These are phyloP conservation scores for Yarrowia divulgata DNA, from an alignment of 805 yeast species.

Conservation along the genomic window DNA sequence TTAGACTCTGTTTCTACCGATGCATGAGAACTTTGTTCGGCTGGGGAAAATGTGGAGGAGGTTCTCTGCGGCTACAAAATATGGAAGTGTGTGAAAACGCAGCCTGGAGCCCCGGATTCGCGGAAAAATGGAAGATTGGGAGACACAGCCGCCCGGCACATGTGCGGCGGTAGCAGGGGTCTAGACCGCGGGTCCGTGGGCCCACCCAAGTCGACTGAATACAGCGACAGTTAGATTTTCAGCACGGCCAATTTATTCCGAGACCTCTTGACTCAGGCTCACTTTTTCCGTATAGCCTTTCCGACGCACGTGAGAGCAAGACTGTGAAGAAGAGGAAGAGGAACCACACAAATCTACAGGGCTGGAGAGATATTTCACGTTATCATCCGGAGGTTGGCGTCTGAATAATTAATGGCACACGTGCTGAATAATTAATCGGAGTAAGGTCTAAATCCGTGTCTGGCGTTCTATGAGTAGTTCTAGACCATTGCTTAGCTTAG, in stretches of 20 bases:
- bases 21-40: constrained; percentile 30
- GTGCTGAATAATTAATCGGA: not conserved
- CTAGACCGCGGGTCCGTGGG: not conserved
- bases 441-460: not conserved
- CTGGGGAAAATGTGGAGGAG: constrained; percentile 36
- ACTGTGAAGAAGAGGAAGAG: no score
- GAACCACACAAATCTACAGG: not conserved
- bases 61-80: constrained; percentile 23
- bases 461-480: not conserved
- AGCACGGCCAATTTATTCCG: constrained; percentile 23
- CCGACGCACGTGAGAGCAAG: constrained; percentile 36
- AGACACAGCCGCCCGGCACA: not conserved
- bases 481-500: not conserved
- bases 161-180: not conserved
- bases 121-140: constrained; percentile 5
- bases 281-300: constrained; percentile 35
- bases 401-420: not conserved
- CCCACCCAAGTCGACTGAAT: not conserved
- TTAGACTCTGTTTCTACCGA: constrained; percentile 15
- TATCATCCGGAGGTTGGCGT: not conserved
- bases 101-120: not conserved
- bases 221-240: constrained; percentile 7
- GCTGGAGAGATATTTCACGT: not conserved
- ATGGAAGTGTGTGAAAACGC: not conserved
- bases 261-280: constrained; percentile 37